Conservation (phyloP, 345 rosid genomes). For the Brassica cretica region DNA sequence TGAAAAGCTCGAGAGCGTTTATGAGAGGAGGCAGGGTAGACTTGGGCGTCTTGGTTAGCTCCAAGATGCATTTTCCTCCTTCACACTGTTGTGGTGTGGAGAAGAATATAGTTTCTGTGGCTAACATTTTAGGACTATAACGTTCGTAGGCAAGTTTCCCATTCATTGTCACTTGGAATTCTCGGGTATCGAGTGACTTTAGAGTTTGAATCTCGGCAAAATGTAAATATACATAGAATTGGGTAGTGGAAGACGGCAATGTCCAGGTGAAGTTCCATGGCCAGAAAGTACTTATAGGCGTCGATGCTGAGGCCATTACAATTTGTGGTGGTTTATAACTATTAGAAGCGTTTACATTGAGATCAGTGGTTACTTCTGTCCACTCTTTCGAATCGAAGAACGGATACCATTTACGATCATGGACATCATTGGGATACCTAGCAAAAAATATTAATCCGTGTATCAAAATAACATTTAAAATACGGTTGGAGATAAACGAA, state of each 20-base stretch:
- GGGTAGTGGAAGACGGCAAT: constrained; percentile 7
- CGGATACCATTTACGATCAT: constrained; percentile 39
- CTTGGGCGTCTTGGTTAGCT: constrained; percentile 14
- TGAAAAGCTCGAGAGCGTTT: constrained; percentile 38
- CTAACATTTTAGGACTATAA: constrained; percentile 19
- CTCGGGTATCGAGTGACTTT: constrained; percentile 7
- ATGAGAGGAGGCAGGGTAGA: constrained; percentile 41
- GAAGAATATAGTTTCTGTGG: constrained; percentile 3
- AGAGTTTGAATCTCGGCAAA: constrained; percentile 39
- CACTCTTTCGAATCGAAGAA: background rate
- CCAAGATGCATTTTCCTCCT: constrained; percentile 19
- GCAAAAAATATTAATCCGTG: background rate
- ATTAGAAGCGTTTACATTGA: constrained; percentile 15
- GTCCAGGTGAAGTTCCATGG: constrained; percentile 25
- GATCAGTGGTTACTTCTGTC: constrained; percentile 30
- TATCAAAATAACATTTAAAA: background rate
- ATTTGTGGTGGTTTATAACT: constrained; percentile 12
- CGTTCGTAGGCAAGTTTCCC: constrained; percentile 11
- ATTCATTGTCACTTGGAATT: constrained; percentile 23
- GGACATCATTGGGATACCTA: constrained; percentile 34
- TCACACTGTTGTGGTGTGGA: constrained; percentile 21
- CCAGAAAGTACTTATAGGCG: constrained; percentile 23
- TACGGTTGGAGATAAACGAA: background rate
- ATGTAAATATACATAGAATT: constrained; percentile 30
- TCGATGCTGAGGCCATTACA: constrained; percentile 36